Evolutionary conservation across 23 red algal species (phyloP), one percentile per base, ranked within the genome.

Genomic region (Gracilaria domingensis): DNA sequence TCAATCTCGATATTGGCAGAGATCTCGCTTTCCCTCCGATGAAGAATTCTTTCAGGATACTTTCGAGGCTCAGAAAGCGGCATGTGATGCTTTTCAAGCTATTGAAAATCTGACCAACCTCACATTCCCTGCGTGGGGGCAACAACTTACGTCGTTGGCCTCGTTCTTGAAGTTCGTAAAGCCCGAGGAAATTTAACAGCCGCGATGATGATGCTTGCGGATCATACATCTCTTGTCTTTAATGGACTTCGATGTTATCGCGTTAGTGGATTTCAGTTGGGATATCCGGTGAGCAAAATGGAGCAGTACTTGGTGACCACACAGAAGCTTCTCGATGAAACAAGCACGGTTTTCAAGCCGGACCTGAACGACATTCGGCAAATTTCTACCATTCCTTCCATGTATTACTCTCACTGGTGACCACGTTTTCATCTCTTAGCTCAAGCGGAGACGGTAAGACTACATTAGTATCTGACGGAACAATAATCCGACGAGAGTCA

Each of bases 31-130:
- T 77, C 72, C 72, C 14, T 77, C 72, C 0, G 72, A 77, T 14
- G 72, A 77, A 51, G 24, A 45, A 50, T 50, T 77, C 21, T 50
- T 77, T 51, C 72, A 77, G 28, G 72, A 77, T 30, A 77, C 72
- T 8, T 77, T 49, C 39, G 72, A 48, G 50, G 38, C 72, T 28
- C 72, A 77, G 39, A 77, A 77, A 30, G 72, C 38, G 7, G 72
- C 72, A 26, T 77, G 72, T 50, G 72, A 51, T 28, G 39, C 9
- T 14, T 50, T 51, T 51, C 38, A 77, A 77, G 38, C 24, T n/a
- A 28, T 6, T 26, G 23, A 14, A 8, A 77, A 77, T 29, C 23
- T 77, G 40, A 30, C 14, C 39, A 77, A 77, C 42, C 38, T 24
- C n/a, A 77, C 72, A 17, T 77, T 49, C 39, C 72, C 72, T 40